phyloP scores from a whole-genome alignment of 495 filamentous ascomycete species.

The Amniculicola lignicola region DNA sequence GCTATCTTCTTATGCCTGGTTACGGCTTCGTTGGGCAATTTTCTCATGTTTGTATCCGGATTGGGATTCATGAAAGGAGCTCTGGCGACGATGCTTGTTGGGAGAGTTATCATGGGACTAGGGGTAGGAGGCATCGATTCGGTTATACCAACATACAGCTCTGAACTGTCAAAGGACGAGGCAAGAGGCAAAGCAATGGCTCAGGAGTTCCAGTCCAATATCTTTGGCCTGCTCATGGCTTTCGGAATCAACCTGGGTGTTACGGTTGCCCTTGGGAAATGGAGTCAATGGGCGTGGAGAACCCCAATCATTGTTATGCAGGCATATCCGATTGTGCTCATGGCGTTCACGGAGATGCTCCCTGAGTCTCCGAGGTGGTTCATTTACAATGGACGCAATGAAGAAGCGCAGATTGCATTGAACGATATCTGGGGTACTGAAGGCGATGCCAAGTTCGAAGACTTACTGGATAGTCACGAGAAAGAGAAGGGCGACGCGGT shows the following conservation, averaged over 20 bases:
- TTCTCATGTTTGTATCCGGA: slow-evolving; percentile 55
- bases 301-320: slow-evolving; percentile 62
- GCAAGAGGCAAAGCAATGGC: slow-evolving; percentile 53
- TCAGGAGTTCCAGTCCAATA: slow-evolving; percentile 59
- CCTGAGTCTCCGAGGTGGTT: slow-evolving; percentile 56
- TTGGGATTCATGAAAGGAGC: slow-evolving; percentile 46
- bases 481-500: slow-evolving; percentile 46
- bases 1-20: slow-evolving; percentile 51
- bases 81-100: slow-evolving; percentile 49
- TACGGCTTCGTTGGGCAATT: slow-evolving; percentile 49
- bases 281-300: slow-evolving; percentile 52
- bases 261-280: slow-evolving; percentile 40
- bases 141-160: slow-evolving; percentile 56
- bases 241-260: slow-evolving; percentile 46
- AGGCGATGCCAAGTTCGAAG: slow-evolving; percentile 46
- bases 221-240: slow-evolving; percentile 56
- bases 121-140: slow-evolving; percentile 58
- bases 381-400: slow-evolving; percentile 44
- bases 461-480: slow-evolving; percentile 47
- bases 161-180: slow-evolving; percentile 51
- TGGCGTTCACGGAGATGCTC: slow-evolving; percentile 48
- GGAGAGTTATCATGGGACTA: slow-evolving; percentile 54
- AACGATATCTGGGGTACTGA: slow-evolving; percentile 48
- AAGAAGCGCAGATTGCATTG: slow-evolving; percentile 47
- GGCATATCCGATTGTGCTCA: slow-evolving; percentile 50